phyloP scores from a whole-genome alignment of 1,284 basidiomycete species.

The Marasmius tenuissimus region DNA sequence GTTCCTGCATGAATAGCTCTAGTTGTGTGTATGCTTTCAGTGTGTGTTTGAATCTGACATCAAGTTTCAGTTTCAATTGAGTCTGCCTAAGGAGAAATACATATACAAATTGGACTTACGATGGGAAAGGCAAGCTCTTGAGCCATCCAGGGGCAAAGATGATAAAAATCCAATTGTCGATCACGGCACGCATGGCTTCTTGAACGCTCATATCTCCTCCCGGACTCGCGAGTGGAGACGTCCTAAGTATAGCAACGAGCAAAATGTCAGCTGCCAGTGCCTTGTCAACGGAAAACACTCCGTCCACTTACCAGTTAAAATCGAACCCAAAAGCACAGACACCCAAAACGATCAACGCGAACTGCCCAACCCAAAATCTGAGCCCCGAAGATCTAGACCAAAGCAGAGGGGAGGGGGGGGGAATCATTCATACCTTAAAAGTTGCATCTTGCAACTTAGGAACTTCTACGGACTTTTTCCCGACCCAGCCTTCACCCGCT shows the following conservation, averaged over 20 bases:
- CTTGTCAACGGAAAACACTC: neutral
- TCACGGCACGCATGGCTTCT: constrained; percentile 8
- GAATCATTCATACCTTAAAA: constrained; percentile 7
- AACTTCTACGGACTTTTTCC: neutral
- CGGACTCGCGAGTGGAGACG: constrained; percentile 3
- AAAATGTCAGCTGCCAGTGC: too few relatives aligned
- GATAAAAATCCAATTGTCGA: constrained; percentile 9
- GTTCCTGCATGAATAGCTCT: constrained; percentile 12
- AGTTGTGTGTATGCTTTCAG: constrained; percentile 14
- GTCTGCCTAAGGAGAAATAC: neutral
- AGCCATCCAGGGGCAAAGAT: constrained; percentile 10
- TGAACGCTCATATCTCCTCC: constrained; percentile 9
- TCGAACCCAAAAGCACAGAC: constrained; percentile 13
- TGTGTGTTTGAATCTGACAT: constrained; percentile 14
- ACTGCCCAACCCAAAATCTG: neutral
- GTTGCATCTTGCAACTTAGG: constrained; percentile 3
- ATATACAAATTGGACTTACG: neutral
- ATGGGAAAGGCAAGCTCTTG: neutral
- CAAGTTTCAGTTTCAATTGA: neutral
- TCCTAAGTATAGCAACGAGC: constrained; percentile 5
- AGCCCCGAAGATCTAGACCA: too few relatives aligned
- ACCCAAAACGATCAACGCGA: constrained; percentile 8
- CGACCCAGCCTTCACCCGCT: neutral
- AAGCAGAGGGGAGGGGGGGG: too few relatives aligned
- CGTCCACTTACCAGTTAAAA: constrained; percentile 4